Conservation (phyloP, 495 filamentous ascomycete species). For the Lasiosphaeria ovina region DNA sequence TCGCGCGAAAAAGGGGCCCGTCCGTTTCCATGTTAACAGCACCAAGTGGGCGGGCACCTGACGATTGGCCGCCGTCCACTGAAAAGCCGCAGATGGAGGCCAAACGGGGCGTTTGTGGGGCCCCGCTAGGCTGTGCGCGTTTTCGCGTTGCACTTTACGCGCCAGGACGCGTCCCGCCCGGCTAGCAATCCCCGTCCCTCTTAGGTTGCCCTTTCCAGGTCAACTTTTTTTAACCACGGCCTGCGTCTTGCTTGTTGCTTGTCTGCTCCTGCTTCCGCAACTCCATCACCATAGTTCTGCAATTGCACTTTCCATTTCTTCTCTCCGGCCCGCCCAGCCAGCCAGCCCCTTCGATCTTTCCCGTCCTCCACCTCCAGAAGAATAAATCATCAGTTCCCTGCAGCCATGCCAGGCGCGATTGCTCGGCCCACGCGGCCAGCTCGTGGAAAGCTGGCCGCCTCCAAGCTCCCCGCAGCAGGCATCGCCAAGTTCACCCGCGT, state of each 20-base stretch:
- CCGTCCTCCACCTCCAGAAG: background rate
- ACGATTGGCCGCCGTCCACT: background rate
- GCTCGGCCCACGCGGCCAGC: conserved; percentile 25
- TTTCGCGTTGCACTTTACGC: conserved; percentile 24
- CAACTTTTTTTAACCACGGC: background rate
- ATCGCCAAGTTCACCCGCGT: conserved; percentile 42
- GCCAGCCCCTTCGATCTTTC: background rate
- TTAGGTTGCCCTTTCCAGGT: background rate
- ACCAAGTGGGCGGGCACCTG: background rate
- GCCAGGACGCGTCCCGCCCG: conserved; percentile 12
- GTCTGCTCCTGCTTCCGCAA: background rate
- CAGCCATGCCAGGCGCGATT: conserved; percentile 33
- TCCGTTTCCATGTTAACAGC: conserved; percentile 1
- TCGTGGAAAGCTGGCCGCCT: conserved; percentile 23
- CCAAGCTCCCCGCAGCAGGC: conserved; percentile 18
- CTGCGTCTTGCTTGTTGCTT: conserved; percentile 3
- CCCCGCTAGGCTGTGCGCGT: conserved; percentile 1
- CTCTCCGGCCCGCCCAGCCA: background rate
- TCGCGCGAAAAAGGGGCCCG: too few relatives aligned
- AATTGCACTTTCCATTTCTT: background rate
- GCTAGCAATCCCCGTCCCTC: conserved; percentile 6
- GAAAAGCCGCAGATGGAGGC: background rate
- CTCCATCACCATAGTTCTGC: conserved; percentile 1
- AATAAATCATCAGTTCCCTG: background rate
- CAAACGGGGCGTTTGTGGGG: background rate